phyloP scores from a whole-genome alignment of 2,329 filamentous ascomycete genomes.

The Talaromyces sp. region DNA sequence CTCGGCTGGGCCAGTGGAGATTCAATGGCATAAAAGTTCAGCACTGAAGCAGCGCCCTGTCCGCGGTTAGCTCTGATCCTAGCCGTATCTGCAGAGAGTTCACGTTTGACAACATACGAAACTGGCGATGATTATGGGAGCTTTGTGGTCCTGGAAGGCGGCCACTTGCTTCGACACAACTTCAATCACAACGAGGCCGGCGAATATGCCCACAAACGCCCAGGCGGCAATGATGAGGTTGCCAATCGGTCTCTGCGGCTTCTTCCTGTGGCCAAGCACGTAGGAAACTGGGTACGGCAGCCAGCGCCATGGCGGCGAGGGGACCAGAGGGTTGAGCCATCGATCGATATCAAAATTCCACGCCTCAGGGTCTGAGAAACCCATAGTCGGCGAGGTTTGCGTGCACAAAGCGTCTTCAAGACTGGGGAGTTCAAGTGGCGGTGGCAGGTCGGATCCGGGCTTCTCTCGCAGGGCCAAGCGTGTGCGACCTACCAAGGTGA shows the following conservation, averaged over 20 bases:
- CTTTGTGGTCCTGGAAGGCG: conserved; percentile 47
- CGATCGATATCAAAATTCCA: conserved; percentile 68
- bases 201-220: conserved; percentile 61
- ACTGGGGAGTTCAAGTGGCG: not conserved
- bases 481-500: no score
- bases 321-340: conserved; percentile 67
- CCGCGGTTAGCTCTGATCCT: not conserved
- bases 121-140: conserved; percentile 61
- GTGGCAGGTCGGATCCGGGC: not conserved
- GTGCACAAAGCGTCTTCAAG: not conserved
- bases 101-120: conserved; percentile 50
- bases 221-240: conserved; percentile 57
- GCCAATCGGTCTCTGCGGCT: conserved; percentile 40
- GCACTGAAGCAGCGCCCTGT: conserved; percentile 68
- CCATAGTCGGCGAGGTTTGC: not conserved
- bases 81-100: not conserved
- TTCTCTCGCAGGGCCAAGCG: no score
- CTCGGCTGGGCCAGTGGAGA: conserved; percentile 69
- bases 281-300: conserved; percentile 63
- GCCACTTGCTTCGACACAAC: conserved; percentile 52
- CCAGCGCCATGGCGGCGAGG: conserved; percentile 57
- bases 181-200: conserved; percentile 56
- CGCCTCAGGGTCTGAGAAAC: conserved; percentile 18
- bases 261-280: conserved; percentile 60
- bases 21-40: conserved; percentile 67